Evolutionary conservation across 1,139 yeast genomes (phyloP), one percentile per base, ranked within the genome.

Genomic region (Yamadazyma buinensis): DNA sequence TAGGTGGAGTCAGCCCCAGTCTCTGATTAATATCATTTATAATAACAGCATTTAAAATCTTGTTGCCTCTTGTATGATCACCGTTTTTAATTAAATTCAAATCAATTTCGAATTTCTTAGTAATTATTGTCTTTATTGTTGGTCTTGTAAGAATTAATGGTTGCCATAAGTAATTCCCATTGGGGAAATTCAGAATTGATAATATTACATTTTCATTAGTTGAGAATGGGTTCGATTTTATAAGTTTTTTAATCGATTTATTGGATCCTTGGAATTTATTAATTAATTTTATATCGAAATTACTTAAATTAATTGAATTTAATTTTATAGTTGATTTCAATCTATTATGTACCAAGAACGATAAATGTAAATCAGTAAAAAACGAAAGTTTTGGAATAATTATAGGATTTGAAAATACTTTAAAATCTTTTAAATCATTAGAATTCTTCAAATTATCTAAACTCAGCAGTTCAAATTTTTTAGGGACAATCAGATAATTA

Each of bases 231-330:
- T 57, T 51, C 1, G 95, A 82, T 47, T 88, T 76, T 13, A 76
- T 61, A 1, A 90, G 56, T 35, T 69, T 72, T 44, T 77, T 76
- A 15, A 90, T 80, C 0, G 96, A 84, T 52, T 87, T 88, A 35
- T 79, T 73, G 49, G 87, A 96, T 1, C 97, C 97, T 5, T 94
- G 88, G 37, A 81, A 75, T 47, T 83, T 81, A 47, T 76, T 55
- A 6, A 53, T 29, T 20, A 67, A 48, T 15, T 38, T 39, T 0
- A 52, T 34, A 2, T 51, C 55, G 15, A 54, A 31, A 13, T 38
- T 33, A 10, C 34, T 26, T 15, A 55, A 47, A 29, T 50, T 46
- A 11, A 65, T 38, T 1, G 46, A 40, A 28, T 58, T 52, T 21
- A 57, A 50, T 35, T 73, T 44, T 5, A 69, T 38, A 4, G 71